Percentiles rank a stretch among this genome's conserved stretches.
Evolutionary conservation across 148 eudicot species (phyloP).

Genomic region (Chenopodium album): DNA sequence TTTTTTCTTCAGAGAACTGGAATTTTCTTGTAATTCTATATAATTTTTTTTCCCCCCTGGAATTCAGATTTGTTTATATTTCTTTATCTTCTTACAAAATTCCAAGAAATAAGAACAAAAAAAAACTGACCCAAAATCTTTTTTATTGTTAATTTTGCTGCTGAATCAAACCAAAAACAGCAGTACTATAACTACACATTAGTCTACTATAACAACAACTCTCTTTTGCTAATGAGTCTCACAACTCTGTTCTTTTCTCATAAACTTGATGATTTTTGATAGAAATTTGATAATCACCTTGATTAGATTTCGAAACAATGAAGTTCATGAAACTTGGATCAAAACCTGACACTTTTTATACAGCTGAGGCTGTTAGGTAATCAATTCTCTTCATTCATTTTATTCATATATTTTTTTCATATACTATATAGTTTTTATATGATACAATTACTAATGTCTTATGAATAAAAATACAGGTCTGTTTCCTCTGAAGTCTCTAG

Average conservation of each 20-base stretch:
- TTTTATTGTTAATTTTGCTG: constrained; percentile 8
- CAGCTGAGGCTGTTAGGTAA: constrained; percentile 79
- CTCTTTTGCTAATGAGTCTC: constrained; percentile 9
- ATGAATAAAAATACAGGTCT: constrained; percentile 48
- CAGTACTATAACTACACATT: neutral
- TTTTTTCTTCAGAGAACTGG: constrained; percentile 18
- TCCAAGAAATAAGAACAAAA: constrained; percentile 6
- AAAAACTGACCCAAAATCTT: constrained; percentile 1
- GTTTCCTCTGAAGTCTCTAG: constrained; percentile 85
- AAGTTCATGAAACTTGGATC: constrained; percentile 99
- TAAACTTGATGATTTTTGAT: constrained; percentile 17
- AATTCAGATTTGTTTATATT: constrained; percentile 22
- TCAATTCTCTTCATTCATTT: neutral
- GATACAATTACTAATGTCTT: neutral
- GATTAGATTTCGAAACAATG: constrained; percentile 40
- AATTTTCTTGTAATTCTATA: constrained; percentile 23
- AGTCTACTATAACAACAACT: too few relatives aligned
- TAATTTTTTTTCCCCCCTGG: neutral
- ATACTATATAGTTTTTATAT: neutral
- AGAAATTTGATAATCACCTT: neutral
- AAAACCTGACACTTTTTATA: constrained; percentile 80
- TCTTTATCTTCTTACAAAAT: constrained; percentile 9
- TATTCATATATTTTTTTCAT: neutral
- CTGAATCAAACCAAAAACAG: constrained; percentile 18
- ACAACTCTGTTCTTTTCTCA: neutral